phyloP scores from a whole-genome alignment of 257 asterid genomes.

The Solanum phureja region DNA sequence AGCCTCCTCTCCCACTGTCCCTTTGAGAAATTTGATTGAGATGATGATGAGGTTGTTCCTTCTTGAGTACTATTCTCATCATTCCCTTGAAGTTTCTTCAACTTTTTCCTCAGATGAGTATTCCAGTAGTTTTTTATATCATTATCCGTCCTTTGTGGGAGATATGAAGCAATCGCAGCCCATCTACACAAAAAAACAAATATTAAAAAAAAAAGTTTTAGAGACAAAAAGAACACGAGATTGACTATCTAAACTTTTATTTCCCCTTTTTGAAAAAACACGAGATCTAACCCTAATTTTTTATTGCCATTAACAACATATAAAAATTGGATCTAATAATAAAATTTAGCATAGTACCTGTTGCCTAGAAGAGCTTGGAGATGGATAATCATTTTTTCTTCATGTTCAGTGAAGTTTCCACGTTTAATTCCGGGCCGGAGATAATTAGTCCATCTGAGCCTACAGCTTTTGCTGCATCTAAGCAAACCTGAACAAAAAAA shows the following conservation, averaged over 20 bases:
- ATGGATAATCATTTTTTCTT: slow-evolving; percentile 63
- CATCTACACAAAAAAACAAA: slow-evolving; percentile 28
- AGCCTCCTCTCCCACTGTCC: slow-evolving; percentile 82
- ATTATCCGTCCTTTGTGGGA: slow-evolving; percentile 62
- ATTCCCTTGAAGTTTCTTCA: slow-evolving; percentile 22
- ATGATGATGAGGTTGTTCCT: slow-evolving; percentile 8
- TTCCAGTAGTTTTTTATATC: slow-evolving; percentile 75
- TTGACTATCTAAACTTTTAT: not conserved
- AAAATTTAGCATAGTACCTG: slow-evolving; percentile 28
- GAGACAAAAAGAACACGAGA: too few relatives aligned
- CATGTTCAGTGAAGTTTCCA: slow-evolving; percentile 49
- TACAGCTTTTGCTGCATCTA: slow-evolving; percentile 68
- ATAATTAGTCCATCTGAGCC: slow-evolving; percentile 73
- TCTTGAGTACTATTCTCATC: slow-evolving; percentile 17
- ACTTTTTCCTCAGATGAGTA: slow-evolving; percentile 59
- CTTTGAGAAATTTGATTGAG: slow-evolving; percentile 28
- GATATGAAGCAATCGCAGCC: slow-evolving; percentile 86
- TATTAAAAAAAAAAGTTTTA: too few relatives aligned
- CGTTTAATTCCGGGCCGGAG: slow-evolving; percentile 80
- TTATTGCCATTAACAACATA: not conserved
- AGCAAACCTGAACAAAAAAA: slow-evolving; percentile 39
- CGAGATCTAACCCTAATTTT: not conserved
- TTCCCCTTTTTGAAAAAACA: not conserved
- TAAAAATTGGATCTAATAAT: too few relatives aligned
- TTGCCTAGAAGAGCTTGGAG: slow-evolving; percentile 80